These are phyloP conservation scores for Tardiomyces digboiensis DNA, from an alignment of 1,139 yeast genomes.

Conservation along the genomic window DNA sequence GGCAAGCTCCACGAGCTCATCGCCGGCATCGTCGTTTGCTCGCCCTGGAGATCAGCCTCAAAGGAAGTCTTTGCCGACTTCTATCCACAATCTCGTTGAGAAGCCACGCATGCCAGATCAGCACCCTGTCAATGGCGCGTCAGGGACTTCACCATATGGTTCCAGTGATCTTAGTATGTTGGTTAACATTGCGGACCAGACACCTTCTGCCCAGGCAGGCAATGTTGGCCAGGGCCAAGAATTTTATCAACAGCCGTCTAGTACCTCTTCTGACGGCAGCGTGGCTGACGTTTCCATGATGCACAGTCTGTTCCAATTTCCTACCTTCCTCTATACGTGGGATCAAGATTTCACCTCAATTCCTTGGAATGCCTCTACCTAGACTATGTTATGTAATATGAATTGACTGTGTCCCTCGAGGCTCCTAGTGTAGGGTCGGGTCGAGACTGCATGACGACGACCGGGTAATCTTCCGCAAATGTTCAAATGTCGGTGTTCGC, in stretches of 20 bases:
- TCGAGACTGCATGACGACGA: no score
- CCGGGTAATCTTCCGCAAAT: no score
- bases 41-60: neutral
- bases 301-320: constrained; percentile 13
- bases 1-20: neutral
- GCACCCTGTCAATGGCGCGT: neutral
- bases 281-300: constrained; percentile 8
- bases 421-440: no score
- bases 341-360: constrained; percentile 10
- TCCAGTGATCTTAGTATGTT: neutral
- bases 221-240: neutral
- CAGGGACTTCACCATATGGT: neutral
- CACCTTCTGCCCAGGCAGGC: neutral
- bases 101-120: neutral
- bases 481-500: no score
- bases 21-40: neutral
- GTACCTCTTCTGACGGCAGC: neutral
- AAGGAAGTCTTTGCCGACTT: neutral
- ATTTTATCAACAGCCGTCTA: neutral
- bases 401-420: no score
- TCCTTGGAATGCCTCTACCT: neutral
- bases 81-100: neutral
- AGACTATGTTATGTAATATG: constrained; percentile 1
- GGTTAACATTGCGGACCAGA: neutral
- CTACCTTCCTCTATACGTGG: constrained; percentile 13